Conservation (phyloP, 805 yeast species). For the Myxozyma mucilagina region DNA sequence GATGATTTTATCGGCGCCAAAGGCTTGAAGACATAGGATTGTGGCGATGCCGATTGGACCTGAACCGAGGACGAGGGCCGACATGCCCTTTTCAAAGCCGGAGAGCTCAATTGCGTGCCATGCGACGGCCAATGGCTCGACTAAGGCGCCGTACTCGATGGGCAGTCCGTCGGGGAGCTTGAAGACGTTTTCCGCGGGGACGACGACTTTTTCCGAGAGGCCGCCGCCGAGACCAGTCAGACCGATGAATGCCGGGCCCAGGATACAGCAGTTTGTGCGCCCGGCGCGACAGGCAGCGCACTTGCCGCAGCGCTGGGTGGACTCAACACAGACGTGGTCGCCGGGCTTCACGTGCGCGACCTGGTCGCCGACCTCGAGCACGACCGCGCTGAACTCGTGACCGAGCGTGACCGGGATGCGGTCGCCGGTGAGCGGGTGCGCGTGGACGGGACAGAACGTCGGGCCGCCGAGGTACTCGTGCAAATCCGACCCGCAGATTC, state of each 20-base stretch:
- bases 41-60: conserved; percentile 59
- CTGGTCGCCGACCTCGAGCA: conserved; percentile 48
- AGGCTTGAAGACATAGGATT: conserved; percentile 53
- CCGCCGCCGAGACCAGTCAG: conserved; percentile 61
- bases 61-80: conserved; percentile 54
- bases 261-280: conserved; percentile 53
- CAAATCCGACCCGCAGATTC: conserved; percentile 65
- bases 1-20: conserved; percentile 47
- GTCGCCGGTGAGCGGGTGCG: conserved; percentile 46
- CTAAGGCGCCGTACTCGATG: conserved; percentile 52
- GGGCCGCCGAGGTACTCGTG: conserved; percentile 62
- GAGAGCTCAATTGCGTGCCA: conserved; percentile 57
- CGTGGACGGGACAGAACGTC: conserved; percentile 49
- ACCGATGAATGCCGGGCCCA: conserved; percentile 51
- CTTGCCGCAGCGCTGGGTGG: conserved; percentile 56
- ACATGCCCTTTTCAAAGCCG: conserved; percentile 45
- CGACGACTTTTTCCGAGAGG: conserved; percentile 51
- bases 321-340: conserved; percentile 63
- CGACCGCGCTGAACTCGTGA: conserved; percentile 55
- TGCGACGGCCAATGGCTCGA: conserved; percentile 60
- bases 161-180: conserved; percentile 47
- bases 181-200: conserved; percentile 45
- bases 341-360: conserved; percentile 51
- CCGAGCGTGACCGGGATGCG: conserved; percentile 53
- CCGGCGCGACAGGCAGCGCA: conserved; percentile 57